Base-by-base conservation (phyloP, 2,329 filamentous ascomycete species). In the Xylaria sp. region DNA sequence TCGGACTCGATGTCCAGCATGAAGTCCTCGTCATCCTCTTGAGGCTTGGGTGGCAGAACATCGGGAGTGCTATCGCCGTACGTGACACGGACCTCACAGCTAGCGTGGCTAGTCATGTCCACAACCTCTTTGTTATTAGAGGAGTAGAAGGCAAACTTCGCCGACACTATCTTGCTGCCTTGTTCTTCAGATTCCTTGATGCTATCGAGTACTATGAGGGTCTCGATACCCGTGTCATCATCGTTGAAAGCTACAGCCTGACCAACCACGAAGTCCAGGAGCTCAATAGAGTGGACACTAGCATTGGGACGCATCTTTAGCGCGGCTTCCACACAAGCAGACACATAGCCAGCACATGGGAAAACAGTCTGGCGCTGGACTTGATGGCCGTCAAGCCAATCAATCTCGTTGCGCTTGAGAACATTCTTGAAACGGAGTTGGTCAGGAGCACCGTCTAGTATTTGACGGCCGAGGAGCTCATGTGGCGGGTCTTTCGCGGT, bases 361-460 rank as follows among this genome's bases (percentile, higher is more conserved):
- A 70, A 68, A 1, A 70, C 65, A 0, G 34, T 37, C n/a, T 70
- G 68, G 2, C 28, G 1, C 9, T 70, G 68, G 1, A 70, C 12
- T 25, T 55, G 46, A 20, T 70, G 68, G 2, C 52, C 56, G 0
- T 52, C 20, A 4, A 70, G 32, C 68, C 65, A 70, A 0, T 44
- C 32, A 0, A 70, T 48, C n/a, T 70, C 68, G 1, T 48, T 25
- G 3, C 8, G 18, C 1, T 32, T 41, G 15, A 69, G 44, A 18
- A 57, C 2, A 41, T 69, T 69, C 3, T 62, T 44, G 41, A 41
- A 69, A 3, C 37, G 44, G 7, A 37, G n/a, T 18, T 57, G 41
- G 18, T 55, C n/a, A 3, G 37, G 46, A 37, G 25, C 37, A 9
- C 46, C 25, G 15, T 65, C 55, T 12, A 46, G 55, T 9, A 39